Evolutionary conservation across 2,329 filamentous ascomycete species (phyloP).

Genomic region (Sporothrix euskadiensis): DNA sequence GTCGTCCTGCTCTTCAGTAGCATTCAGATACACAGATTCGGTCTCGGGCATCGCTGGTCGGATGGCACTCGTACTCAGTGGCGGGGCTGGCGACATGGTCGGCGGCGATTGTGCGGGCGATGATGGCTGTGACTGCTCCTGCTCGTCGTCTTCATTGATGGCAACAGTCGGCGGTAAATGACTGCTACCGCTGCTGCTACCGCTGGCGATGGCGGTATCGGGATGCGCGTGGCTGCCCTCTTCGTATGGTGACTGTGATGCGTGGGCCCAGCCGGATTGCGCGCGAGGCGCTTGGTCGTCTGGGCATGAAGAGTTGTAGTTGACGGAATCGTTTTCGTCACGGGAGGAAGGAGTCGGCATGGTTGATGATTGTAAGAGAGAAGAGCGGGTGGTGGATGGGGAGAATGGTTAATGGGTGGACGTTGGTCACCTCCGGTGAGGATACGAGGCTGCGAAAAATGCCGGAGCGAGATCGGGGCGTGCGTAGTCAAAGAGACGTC

Average conservation of each 20-base stretch:
- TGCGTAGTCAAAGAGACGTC: not conserved
- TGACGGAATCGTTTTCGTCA: slow-evolving; percentile 34
- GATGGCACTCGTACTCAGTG: slow-evolving; percentile 33
- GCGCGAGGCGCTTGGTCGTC: slow-evolving; percentile 43
- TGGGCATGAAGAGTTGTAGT: slow-evolving; percentile 47
- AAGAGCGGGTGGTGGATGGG: not conserved
- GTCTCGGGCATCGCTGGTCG: slow-evolving; percentile 20
- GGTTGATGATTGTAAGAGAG: not conserved
- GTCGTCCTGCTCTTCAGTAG: slow-evolving; percentile 9
- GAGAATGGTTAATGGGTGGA: too few relatives aligned
- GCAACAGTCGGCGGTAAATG: not conserved
- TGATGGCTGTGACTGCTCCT: not conserved
- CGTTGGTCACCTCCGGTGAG: not conserved
- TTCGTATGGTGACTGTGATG: slow-evolving; percentile 30
- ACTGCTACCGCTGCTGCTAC: slow-evolving; percentile 9
- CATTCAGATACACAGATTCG: slow-evolving; percentile 29
- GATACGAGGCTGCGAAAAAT: not conserved
- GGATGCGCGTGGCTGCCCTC: not conserved
- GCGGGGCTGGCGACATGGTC: slow-evolving; percentile 49
- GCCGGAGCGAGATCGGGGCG: not conserved
- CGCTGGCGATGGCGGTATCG: slow-evolving; percentile 5
- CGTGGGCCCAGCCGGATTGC: slow-evolving; percentile 35
- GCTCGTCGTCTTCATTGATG: not conserved
- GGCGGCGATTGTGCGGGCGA: slow-evolving; percentile 43
- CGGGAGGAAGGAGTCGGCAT: slow-evolving; percentile 35